phyloP scores from a whole-genome alignment of 768 basidiomycete species.

The Tulasnella sp. region DNA sequence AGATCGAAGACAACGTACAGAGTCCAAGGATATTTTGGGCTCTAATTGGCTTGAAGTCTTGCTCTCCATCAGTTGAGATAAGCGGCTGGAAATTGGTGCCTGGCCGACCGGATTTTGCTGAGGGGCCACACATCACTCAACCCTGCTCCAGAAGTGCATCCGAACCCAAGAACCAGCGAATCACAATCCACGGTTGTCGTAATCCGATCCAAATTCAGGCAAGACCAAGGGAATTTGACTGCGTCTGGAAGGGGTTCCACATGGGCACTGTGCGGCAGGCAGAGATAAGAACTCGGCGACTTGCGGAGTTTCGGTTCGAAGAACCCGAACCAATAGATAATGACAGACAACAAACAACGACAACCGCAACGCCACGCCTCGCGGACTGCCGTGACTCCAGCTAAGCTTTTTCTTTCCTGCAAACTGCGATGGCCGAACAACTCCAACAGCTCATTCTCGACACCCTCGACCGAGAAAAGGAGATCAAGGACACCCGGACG shows the following conservation, averaged over 20 bases:
- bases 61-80: not conserved
- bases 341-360: not conserved
- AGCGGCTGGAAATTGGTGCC: not conserved
- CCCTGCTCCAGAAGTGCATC: not conserved
- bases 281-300: not conserved
- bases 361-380: not conserved
- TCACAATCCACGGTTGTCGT: not conserved
- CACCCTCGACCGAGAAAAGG: slow-evolving; percentile 48
- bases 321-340: not conserved
- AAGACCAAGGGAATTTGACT: not conserved
- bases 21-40: not conserved
- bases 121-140: not conserved
- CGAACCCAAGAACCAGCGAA: not conserved
- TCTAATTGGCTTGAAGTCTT: not conserved
- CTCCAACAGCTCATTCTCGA: slow-evolving; percentile 76
- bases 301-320: not conserved
- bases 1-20: not conserved
- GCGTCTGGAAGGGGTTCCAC: not conserved
- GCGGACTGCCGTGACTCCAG: slow-evolving; percentile 1
- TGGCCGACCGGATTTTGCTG: not conserved
- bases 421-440: slow-evolving; percentile 54
- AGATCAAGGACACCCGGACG: slow-evolving; percentile 60
- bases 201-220: not conserved
- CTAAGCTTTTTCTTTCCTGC: not conserved
- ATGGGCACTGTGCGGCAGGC: not conserved